Base-by-base conservation (phyloP, 73 alveolate species). In the Breviolum minutum region DNA sequence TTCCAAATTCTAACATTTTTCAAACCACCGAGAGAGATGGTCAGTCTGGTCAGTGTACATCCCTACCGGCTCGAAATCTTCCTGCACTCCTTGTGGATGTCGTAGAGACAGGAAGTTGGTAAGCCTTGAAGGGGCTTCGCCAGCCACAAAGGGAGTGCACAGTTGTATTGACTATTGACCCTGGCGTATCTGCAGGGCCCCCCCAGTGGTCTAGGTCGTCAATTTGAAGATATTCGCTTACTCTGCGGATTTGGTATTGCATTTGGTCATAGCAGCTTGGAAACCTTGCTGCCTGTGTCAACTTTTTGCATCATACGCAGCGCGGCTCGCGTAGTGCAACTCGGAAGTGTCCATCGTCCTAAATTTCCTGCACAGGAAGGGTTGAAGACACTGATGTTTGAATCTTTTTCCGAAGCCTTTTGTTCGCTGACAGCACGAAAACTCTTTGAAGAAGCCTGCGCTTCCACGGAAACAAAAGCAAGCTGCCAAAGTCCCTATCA, bases 281-380 rank as follows among this genome's bases (percentile, higher is more conserved):
- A 80, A 80, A 80, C 88, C 88, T 40, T 40, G 88, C 88, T 80
- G 88, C 88, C 54, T 63, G 88, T 66, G 66, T 80, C 69, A 48
- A 40, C 32, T 80, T 48, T 71, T 80, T 80, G 54, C 54, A 40
- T 40, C 54, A 40, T 40, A 40, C 22, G 64, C 68, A 12, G 30
- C 10, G 85, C 20, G 85, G 54, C 54, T 40, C 54, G 54, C 54
- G 54, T 40, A 40, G 54, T 40, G 54, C 54, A 40, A 40, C 54
- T 40, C 54, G 54, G 54, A 40, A 40, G 54, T 40, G 54, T 40
- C 54, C 3, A 40, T 40, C 54, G 54, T 40, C 54, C 54, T 40
- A 3, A 40, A 40, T 40, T 40, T 40, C 54, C 54, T 40, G 54
- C 54, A 11, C 29, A 12, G 32, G 19, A 11, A 13, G 26, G 40